These are phyloP conservation scores for Dipteronia sinensis DNA, from an alignment of 345 rosid species.

Conservation along the genomic window DNA sequence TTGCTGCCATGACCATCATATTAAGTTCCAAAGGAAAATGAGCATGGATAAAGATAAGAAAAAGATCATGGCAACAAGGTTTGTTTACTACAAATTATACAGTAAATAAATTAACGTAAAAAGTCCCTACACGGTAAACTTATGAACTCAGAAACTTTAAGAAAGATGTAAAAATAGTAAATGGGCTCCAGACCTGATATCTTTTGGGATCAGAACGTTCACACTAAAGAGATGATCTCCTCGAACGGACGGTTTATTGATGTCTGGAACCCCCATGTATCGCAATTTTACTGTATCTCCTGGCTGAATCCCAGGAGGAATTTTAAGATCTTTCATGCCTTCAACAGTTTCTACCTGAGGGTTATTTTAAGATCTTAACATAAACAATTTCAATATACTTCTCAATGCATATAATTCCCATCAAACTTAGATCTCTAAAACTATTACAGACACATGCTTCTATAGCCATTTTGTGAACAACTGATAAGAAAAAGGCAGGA, in stretches of 20 bases:
- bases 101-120: not conserved
- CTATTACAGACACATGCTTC: not conserved
- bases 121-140: constrained; percentile 3
- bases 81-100: not conserved
- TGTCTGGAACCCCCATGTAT: constrained; percentile 80
- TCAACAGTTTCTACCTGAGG: constrained; percentile 87
- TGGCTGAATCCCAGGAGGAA: constrained; percentile 86
- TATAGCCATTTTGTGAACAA: not conserved
- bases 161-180: not conserved
- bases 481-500: not conserved
- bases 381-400: not conserved
- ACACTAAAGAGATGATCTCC: constrained; percentile 84
- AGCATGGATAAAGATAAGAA: not conserved
- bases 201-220: constrained; percentile 74
- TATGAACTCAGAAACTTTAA: not conserved
- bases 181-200: constrained; percentile 52
- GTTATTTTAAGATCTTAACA: constrained; percentile 22
- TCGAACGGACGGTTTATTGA: constrained; percentile 66
- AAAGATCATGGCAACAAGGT: not conserved
- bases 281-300: constrained; percentile 67
- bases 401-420: not conserved
- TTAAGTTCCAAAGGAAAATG: constrained; percentile 10
- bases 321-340: constrained; percentile 68
- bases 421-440: not conserved
- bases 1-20: constrained; percentile 46